These are phyloP conservation scores for Phialemoniopsis sp. DNA, from an alignment of 2,329 filamentous ascomycete genomes.

Conservation along the genomic window DNA sequence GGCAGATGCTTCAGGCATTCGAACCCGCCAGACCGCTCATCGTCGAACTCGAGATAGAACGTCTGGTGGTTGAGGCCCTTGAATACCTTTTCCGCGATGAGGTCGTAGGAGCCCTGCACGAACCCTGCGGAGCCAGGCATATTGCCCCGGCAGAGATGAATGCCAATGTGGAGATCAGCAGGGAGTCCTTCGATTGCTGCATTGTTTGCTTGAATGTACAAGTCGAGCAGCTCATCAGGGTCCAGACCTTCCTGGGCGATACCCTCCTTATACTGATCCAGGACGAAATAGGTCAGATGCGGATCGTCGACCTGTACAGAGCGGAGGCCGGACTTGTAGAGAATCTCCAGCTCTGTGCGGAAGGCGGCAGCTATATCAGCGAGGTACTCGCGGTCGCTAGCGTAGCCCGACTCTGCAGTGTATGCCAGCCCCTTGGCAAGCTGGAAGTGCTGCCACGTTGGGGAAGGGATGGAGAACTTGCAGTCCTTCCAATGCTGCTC, in stretches of 20 bases:
- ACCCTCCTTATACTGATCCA: slow-evolving; percentile 48
- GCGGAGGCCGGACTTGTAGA: slow-evolving; percentile 47
- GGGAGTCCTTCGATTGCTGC: no score
- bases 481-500: slow-evolving; percentile 54
- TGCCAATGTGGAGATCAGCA: slow-evolving; percentile 56
- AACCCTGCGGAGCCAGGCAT: no score
- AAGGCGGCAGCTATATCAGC: slow-evolving; percentile 49
- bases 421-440: slow-evolving; percentile 49
- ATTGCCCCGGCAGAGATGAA: slow-evolving; percentile 54
- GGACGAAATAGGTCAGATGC: slow-evolving; percentile 53
- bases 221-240: no score
- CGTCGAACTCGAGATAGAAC: slow-evolving; percentile 50
- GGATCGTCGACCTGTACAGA: slow-evolving; percentile 54
- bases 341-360: slow-evolving; percentile 42
- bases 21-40: slow-evolving; percentile 41
- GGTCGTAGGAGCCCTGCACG: no score
- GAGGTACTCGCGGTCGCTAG: slow-evolving; percentile 47
- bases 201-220: no score
- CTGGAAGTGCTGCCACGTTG: slow-evolving; percentile 62
- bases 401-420: slow-evolving; percentile 44
- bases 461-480: slow-evolving; percentile 59
- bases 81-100: slow-evolving; percentile 45
- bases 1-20: slow-evolving; percentile 43
- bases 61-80: slow-evolving; percentile 42
- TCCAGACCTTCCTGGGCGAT: slow-evolving; percentile 54